A percentile compares a stretch with the other conserved stretches of the same genome.
Conservation (phyloP, 257 asterid species). For the Eucommia ulmoides region DNA sequence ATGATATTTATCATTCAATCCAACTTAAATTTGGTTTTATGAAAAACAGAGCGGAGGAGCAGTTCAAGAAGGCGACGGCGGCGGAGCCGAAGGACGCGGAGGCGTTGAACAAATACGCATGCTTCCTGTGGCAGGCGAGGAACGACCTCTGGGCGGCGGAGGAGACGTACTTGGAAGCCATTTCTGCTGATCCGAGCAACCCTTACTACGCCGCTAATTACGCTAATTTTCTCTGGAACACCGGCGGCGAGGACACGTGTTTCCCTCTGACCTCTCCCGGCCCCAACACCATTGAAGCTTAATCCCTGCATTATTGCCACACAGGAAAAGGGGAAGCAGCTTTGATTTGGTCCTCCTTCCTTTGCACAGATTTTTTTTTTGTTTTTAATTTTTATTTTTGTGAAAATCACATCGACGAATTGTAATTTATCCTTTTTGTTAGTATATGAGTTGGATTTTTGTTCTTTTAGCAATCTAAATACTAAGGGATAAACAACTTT, state of each 20-base stretch:
- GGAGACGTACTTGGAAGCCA: constrained; percentile 69
- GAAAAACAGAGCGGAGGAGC: constrained; percentile 73
- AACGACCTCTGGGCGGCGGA: constrained; percentile 87
- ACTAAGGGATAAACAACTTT: too few relatives aligned
- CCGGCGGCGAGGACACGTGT: constrained; percentile 98
- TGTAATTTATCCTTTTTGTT: constrained; percentile 47
- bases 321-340: neutral
- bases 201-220: constrained; percentile 68
- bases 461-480: too few relatives aligned
- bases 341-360: constrained; percentile 4
- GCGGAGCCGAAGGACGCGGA: constrained; percentile 91
- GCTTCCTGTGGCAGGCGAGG: constrained; percentile 74
- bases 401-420: constrained; percentile 26
- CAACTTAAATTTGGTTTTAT: neutral
- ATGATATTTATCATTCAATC: neutral
- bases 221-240: constrained; percentile 87
- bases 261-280: constrained; percentile 48
- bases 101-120: constrained; percentile 77
- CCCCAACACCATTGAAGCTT: constrained; percentile 13
- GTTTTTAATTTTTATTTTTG: neutral
- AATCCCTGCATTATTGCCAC: constrained; percentile 6
- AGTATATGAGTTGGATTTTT: constrained; percentile 34
- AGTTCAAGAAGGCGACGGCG: constrained; percentile 65
- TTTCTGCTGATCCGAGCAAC: constrained; percentile 57
- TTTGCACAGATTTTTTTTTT: too few relatives aligned